Evolutionary conservation across 805 yeast species (phyloP).

Genomic region (Debaryomyces hansenii): DNA sequence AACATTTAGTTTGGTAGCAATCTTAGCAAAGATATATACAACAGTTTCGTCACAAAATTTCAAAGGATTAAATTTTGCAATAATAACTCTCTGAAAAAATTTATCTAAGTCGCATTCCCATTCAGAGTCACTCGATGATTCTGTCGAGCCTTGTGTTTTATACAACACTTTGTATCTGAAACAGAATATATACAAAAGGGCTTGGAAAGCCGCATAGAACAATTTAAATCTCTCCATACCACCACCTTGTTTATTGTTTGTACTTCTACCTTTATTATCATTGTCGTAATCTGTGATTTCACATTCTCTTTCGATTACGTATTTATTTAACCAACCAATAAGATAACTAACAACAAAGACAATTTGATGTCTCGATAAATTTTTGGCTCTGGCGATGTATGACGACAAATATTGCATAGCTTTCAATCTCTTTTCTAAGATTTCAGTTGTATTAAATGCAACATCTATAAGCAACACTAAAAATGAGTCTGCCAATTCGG

Average conservation of each 20-base stretch:
- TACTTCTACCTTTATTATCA: constrained; percentile 8
- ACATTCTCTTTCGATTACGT: constrained; percentile 77
- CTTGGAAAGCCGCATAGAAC: constrained; percentile 89
- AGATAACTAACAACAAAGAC: constrained; percentile 80
- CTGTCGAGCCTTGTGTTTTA: constrained; percentile 14
- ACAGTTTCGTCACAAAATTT: constrained; percentile 93
- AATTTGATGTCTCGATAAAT: constrained; percentile 68
- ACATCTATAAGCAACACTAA: constrained; percentile 79
- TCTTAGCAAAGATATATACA: constrained; percentile 87
- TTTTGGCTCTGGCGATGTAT: constrained; percentile 82
- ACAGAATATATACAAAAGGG: constrained; percentile 87
- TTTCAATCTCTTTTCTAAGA: constrained; percentile 75
- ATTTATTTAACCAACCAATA: constrained; percentile 80
- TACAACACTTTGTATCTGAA: constrained; percentile 71
- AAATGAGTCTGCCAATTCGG: constrained; percentile 82
- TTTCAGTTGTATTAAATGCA: constrained; percentile 69
- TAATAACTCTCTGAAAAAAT: constrained; percentile 80
- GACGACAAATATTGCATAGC: constrained; percentile 92
- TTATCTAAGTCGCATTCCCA: constrained; percentile 86
- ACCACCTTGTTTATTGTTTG: constrained; percentile 28
- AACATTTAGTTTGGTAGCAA: constrained; percentile 84
- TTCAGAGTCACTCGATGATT: constrained; percentile 22
- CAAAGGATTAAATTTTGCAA: constrained; percentile 89
- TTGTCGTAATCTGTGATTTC: constrained; percentile 58
- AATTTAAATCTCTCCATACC: constrained; percentile 92